Evolutionary conservation across 345 rosid genomes (phyloP).

Genomic region (Eucalyptus virginea): DNA sequence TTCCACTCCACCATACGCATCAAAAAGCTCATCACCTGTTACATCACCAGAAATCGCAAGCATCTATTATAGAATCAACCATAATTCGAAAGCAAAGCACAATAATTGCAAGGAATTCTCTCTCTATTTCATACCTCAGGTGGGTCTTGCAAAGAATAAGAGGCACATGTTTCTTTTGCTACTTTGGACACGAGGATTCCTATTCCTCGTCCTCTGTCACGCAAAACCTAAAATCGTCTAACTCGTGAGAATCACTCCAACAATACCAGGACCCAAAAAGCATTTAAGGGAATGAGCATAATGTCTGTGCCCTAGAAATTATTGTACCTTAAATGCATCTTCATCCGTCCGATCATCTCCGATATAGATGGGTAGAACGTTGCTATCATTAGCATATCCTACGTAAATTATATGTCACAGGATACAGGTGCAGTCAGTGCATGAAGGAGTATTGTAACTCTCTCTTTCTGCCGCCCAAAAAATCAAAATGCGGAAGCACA

Average conservation of each 20-base stretch:
- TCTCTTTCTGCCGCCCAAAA: background rate
- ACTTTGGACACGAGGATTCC: slow-evolving; percentile 85
- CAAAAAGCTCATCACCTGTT: slow-evolving; percentile 71
- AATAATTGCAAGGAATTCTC: background rate
- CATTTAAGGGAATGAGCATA: background rate
- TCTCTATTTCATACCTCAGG: slow-evolving; percentile 30
- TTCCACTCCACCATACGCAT: slow-evolving; percentile 73
- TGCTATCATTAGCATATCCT: slow-evolving; percentile 59
- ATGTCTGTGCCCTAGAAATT: background rate
- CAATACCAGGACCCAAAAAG: background rate
- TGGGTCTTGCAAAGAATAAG: slow-evolving; percentile 85
- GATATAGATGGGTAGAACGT: slow-evolving; percentile 74
- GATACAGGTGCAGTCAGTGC: background rate
- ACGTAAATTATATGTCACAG: background rate
- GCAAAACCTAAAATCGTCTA: slow-evolving; percentile 36
- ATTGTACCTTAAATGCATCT: slow-evolving; percentile 81
- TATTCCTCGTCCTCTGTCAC: slow-evolving; percentile 65
- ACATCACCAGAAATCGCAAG: background rate
- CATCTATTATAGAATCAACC: background rate
- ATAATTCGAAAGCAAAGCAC: background rate
- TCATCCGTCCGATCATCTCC: slow-evolving; percentile 95
- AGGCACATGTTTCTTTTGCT: slow-evolving; percentile 81
- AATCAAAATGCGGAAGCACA: background rate
- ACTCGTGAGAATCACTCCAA: background rate
- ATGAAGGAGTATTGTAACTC: background rate